Evolutionary conservation across 805 yeast genomes (phyloP).

Genomic region (Barnettozyma salicaria): DNA sequence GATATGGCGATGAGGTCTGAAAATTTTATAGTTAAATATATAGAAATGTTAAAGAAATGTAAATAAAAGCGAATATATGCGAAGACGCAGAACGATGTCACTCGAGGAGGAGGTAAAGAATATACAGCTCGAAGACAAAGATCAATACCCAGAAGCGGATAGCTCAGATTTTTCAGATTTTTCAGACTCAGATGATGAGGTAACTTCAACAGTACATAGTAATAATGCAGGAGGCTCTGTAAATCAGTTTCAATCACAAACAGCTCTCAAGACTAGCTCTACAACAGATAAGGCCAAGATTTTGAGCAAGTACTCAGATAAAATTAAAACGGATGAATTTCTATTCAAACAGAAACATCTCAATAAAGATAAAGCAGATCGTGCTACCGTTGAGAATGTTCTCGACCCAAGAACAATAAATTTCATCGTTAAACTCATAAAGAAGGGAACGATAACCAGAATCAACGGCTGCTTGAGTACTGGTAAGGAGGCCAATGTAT

Average conservation of each 20-base stretch:
- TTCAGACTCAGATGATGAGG: constrained; percentile 9
- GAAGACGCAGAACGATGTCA: constrained; percentile 1
- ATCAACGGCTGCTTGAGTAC: constrained; percentile 93
- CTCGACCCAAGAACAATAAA: constrained; percentile 89
- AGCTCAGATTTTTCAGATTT: constrained; percentile 10
- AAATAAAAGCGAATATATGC: no score
- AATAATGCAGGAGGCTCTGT: background rate
- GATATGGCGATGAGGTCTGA: background rate
- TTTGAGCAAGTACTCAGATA: constrained; percentile 55
- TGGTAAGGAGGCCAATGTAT: constrained; percentile 98
- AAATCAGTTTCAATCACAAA: background rate
- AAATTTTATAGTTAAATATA: background rate
- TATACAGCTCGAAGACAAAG: background rate
- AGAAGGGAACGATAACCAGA: constrained; percentile 75
- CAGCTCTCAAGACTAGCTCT: constrained; percentile 4
- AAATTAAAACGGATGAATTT: constrained; percentile 58
- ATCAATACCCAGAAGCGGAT: constrained; percentile 7
- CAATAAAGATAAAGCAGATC: constrained; percentile 76
- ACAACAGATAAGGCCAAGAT: constrained; percentile 40
- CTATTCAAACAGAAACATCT: constrained; percentile 50
- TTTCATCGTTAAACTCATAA: constrained; percentile 75
- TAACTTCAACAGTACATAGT: background rate
- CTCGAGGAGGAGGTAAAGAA: constrained; percentile 8
- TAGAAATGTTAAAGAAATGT: no score
- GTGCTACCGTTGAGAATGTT: constrained; percentile 97